These are phyloP conservation scores for Bonnemaisonia californica DNA, from an alignment of 31 red algal genomes.

Conservation along the genomic window DNA sequence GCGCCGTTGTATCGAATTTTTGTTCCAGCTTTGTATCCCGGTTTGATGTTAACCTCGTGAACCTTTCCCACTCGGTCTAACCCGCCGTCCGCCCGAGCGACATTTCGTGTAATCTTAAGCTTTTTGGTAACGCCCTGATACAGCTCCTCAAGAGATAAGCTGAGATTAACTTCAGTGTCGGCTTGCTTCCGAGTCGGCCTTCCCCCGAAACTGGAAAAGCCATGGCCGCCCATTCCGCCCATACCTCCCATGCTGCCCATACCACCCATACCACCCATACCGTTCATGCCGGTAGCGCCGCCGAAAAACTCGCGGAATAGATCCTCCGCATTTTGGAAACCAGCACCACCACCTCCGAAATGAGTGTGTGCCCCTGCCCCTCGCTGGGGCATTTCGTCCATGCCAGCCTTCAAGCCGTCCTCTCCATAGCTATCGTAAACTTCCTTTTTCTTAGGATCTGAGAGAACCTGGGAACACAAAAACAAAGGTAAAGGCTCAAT, in stretches of 20 bases:
- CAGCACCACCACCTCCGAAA: constrained; percentile 7
- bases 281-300: constrained; percentile 43
- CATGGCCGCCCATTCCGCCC: constrained; percentile 33
- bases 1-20: constrained; percentile 92
- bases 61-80: constrained; percentile 73
- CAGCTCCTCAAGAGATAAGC: constrained; percentile 87
- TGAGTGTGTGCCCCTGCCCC: constrained; percentile 5
- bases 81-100: constrained; percentile 69
- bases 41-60: constrained; percentile 85
- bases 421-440: constrained; percentile 98
- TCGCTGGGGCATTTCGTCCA: constrained; percentile 76
- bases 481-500: too few species aligned
- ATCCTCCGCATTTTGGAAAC: constrained; percentile 84
- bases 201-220: constrained; percentile 32
- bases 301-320: constrained; percentile 91
- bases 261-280: constrained; percentile 77
- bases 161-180: constrained; percentile 87
- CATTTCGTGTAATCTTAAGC: constrained; percentile 85
- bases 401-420: constrained; percentile 84
- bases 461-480: constrained; percentile 50
- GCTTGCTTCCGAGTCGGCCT: constrained; percentile 65
- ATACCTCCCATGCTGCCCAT: constrained; percentile 62
- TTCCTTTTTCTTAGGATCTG: constrained; percentile 92
- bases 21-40: constrained; percentile 94
- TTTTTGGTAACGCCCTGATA: constrained; percentile 84